phyloP scores from a whole-genome alignment of 176 grass and related monocot species.

The Hyparrhenia diplandra region DNA sequence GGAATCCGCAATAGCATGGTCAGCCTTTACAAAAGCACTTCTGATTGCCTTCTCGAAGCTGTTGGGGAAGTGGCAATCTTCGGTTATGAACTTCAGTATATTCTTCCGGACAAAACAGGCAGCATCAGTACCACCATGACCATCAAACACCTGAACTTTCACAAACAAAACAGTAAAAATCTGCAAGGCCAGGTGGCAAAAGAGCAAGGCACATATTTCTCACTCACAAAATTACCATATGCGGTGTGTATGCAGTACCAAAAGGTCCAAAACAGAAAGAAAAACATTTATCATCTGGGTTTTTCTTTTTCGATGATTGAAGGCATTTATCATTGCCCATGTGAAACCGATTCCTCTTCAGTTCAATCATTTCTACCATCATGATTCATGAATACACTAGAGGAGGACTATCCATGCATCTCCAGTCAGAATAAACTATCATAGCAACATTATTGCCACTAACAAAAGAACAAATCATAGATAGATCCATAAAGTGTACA shows the following conservation, averaged over 20 bases:
- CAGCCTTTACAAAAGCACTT: constrained; percentile 74
- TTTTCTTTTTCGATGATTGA: neutral
- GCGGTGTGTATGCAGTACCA: neutral
- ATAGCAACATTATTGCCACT: constrained; percentile 25
- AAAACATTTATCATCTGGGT: neutral
- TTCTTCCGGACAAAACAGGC: constrained; percentile 82
- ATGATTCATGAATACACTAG: constrained; percentile 27
- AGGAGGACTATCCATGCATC: neutral
- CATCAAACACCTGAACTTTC: constrained; percentile 79
- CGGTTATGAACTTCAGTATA: constrained; percentile 84
- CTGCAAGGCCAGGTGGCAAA: neutral
- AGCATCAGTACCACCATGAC: constrained; percentile 85
- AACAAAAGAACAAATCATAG: constrained; percentile 23
- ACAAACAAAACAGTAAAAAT: constrained; percentile 28
- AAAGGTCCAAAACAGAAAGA: neutral
- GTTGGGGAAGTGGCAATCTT: constrained; percentile 73
- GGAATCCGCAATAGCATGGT: constrained; percentile 90
- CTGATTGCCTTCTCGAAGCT: constrained; percentile 63
- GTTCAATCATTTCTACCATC: constrained; percentile 42
- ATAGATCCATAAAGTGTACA: constrained; percentile 18
- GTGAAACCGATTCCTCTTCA: constrained; percentile 6
- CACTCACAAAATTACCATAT: neutral
- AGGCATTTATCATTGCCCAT: constrained; percentile 5
- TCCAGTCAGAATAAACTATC: constrained; percentile 3
- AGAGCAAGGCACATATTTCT: neutral